These are phyloP conservation scores for Aciculoconidium aculeatum DNA, from an alignment of 805 yeast genomes.

Conservation along the genomic window DNA sequence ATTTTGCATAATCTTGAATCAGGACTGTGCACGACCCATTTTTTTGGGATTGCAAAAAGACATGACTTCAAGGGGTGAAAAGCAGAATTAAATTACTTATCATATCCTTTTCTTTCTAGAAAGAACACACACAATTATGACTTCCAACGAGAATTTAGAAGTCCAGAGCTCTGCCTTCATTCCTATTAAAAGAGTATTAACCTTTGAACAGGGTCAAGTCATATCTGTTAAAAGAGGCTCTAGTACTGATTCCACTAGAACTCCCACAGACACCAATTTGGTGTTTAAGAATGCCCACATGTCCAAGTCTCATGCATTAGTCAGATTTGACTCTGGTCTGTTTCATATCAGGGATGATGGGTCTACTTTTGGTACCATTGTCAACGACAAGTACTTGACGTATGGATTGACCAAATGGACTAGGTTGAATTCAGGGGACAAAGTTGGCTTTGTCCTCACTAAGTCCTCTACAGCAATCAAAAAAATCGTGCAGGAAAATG, in stretches of 20 bases:
- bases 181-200: slow-evolving; percentile 10
- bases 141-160: no score
- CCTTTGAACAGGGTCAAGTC: slow-evolving; percentile 11
- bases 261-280: slow-evolving; percentile 24
- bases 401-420: slow-evolving; percentile 12
- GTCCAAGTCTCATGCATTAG: slow-evolving; percentile 32
- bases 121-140: not conserved
- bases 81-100: not conserved
- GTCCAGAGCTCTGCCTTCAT: no score
- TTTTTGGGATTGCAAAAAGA: slow-evolving; percentile 4
- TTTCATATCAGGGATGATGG: slow-evolving; percentile 23
- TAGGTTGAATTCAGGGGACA: slow-evolving; percentile 19
- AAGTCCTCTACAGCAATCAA: slow-evolving; percentile 21
- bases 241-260: slow-evolving; percentile 18
- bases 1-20: no score
- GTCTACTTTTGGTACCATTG: slow-evolving; percentile 36
- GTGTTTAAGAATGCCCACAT: slow-evolving; percentile 29
- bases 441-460: slow-evolving; percentile 30
- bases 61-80: slow-evolving; percentile 1
- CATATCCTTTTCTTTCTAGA: slow-evolving; percentile 1
- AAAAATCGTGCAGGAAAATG: slow-evolving; percentile 8
- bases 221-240: slow-evolving; percentile 27
- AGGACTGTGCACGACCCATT: no score
- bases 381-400: slow-evolving; percentile 21
- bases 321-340: slow-evolving; percentile 13